Base-by-base conservation (phyloP, 2,329 filamentous ascomycete species). In the Fusarium sp. region DNA sequence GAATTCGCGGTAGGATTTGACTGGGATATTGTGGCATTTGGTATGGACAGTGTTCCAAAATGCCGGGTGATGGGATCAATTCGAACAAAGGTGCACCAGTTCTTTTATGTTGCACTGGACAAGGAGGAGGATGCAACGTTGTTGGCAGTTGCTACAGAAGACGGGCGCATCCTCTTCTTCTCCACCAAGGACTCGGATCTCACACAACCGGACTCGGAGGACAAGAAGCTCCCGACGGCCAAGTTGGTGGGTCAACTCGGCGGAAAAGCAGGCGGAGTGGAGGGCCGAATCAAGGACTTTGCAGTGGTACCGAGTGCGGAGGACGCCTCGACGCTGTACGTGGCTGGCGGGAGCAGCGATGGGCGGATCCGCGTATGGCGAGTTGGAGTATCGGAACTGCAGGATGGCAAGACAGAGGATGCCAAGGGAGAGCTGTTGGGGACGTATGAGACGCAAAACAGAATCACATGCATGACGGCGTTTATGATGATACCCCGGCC, bases 1-100 rank as follows among this genome's bases (percentile, higher is more conserved):
- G 93, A 97, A 76, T 99, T 96, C 74, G 92, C 92, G 0, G 92
- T 99, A 5, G 91, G 87, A 0, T 98, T 98, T 76, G 95, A 98
- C 77, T 86, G 93, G 70, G 94, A 96, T 46, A 87, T 91, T 9
- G 85, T 96, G 29, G 88, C 97, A 1, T 98, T 96, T 77, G 93
- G 93, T 66, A 92, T 96, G 84, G 93, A 98, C 77, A 96, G 93
- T 65, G 91, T 89, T 66, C 91, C 93, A 4, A 92, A 88, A 76
- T 95, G 92, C 77, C 88, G 89, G 71, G 84, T 96, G 46, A 83
- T 93, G 76, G 87, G 91, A 15, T 83, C 86, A 39, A 87, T 89
- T 2, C 84, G 84, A 70, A 94, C 90, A 20, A 98, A 98, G 82
- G 83, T 98, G 24, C 94, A 98, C 77, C 89, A 95, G 75, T 85